phyloP scores from a whole-genome alignment of 768 basidiomycete genomes.

The Rhodocollybia butyracea region DNA sequence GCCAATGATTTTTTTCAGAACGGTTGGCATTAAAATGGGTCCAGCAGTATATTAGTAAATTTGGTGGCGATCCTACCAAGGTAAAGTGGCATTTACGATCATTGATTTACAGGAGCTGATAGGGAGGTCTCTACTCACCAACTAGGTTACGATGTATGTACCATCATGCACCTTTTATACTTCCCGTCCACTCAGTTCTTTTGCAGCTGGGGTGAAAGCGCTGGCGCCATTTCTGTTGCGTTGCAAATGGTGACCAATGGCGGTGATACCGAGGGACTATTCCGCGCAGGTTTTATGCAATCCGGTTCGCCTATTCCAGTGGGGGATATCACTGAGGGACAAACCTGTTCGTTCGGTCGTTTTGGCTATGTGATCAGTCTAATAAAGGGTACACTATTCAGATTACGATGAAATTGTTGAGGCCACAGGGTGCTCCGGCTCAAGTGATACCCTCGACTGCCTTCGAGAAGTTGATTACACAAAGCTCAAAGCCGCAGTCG shows the following conservation, averaged over 20 bases:
- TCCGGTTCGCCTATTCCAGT: constrained; percentile 46
- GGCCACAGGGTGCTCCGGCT: constrained; percentile 35
- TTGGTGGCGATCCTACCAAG: constrained; percentile 63
- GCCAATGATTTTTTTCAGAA: constrained; percentile 28
- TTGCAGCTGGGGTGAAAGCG: constrained; percentile 37
- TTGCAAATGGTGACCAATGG: constrained; percentile 47
- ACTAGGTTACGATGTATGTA: too few relatives aligned
- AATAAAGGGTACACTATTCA: constrained; percentile 13
- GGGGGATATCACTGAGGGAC: constrained; percentile 41
- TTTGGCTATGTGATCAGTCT: constrained; percentile 3
- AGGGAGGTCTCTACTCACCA: too few relatives aligned
- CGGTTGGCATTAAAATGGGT: constrained; percentile 62
- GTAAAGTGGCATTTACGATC: constrained; percentile 32
- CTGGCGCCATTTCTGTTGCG: constrained; percentile 50
- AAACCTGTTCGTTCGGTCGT: constrained; percentile 26
- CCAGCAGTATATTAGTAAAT: constrained; percentile 57
- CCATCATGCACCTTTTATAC: background rate
- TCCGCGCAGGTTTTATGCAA: constrained; percentile 50
- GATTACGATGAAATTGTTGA: constrained; percentile 42
- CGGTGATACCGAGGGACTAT: constrained; percentile 43
- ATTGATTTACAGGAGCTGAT: background rate
- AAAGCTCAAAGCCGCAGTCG: constrained; percentile 38
- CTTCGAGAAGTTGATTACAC: constrained; percentile 37
- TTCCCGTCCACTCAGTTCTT: background rate
- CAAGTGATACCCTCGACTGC: constrained; percentile 41